phyloP scores from a whole-genome alignment of 768 basidiomycete genomes.

The Serendipita vermifera region DNA sequence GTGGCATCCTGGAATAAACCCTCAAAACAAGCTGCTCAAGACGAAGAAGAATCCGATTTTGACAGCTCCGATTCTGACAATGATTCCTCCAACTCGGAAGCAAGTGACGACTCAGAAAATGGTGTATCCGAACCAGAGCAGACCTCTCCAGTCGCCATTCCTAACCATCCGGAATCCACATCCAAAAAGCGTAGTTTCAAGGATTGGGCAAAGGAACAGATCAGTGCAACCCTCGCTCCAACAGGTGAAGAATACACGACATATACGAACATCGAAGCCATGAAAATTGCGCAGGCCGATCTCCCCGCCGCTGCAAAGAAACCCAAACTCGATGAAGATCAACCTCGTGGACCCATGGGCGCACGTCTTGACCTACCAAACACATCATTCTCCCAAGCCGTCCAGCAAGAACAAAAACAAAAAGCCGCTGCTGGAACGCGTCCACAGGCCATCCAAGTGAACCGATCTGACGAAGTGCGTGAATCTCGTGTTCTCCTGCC shows the following conservation, averaged over 20 bases:
- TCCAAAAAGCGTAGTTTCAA: slow-evolving; percentile 48
- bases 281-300: slow-evolving; percentile 13
- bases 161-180: slow-evolving; percentile 9
- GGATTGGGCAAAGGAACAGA: slow-evolving; percentile 76
- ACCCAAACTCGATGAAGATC: slow-evolving; percentile 19
- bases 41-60: slow-evolving; percentile 47
- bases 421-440: slow-evolving; percentile 12
- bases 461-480: slow-evolving; percentile 55
- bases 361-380: slow-evolving; percentile 52
- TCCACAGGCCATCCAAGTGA: slow-evolving; percentile 38
- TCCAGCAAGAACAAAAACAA: slow-evolving; percentile 21
- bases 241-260: slow-evolving; percentile 37
- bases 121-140: slow-evolving; percentile 16
- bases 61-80: slow-evolving; percentile 71
- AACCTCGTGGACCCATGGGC: slow-evolving; percentile 64
- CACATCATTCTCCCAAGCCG: slow-evolving; percentile 47
- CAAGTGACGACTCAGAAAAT: slow-evolving; percentile 16
- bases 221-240: slow-evolving; percentile 24
- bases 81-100: slow-evolving; percentile 30
- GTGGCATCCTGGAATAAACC: slow-evolving; percentile 34
- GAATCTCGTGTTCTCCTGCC: slow-evolving; percentile 70
- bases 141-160: too few relatives aligned
- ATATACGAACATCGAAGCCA: slow-evolving; percentile 12
- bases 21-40: slow-evolving; percentile 21
- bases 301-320: slow-evolving; percentile 13